Conservation (phyloP, 2,329 filamentous ascomycete genomes). For the Teratosphaeria epicoccoides region DNA sequence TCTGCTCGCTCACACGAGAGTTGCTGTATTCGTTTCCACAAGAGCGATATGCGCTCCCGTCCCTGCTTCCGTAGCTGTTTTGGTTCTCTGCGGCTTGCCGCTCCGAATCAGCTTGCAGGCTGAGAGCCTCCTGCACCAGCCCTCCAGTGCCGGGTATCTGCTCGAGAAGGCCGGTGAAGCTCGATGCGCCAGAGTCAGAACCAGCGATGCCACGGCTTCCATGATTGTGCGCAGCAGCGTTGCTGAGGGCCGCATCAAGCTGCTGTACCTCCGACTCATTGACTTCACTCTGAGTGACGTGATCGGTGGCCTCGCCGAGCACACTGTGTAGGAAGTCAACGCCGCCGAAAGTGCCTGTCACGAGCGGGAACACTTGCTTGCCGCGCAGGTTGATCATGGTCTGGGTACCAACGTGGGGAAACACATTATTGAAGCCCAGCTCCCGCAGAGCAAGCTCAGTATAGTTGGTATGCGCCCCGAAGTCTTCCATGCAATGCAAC, state of each 20-base stretch:
- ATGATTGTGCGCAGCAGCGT: conserved; percentile 25
- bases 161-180: conserved; percentile 59
- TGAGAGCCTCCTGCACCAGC: conserved; percentile 37
- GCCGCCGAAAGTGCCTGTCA: conserved; percentile 46
- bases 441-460: conserved; percentile 43
- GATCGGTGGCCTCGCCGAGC: conserved; percentile 40
- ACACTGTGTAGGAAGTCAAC: conserved; percentile 38
- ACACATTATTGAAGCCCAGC: conserved; percentile 41
- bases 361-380: conserved; percentile 40
- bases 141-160: conserved; percentile 56
- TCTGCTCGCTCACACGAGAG: conserved; percentile 11
- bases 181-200: conserved; percentile 23
- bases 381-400: conserved; percentile 37
- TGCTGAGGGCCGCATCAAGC: conserved; percentile 33
- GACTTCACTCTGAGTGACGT: conserved; percentile 39
- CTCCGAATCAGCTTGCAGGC: conserved; percentile 38
- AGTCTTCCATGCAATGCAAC: conserved; percentile 45
- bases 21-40: conserved; percentile 18
- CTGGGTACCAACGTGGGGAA: conserved; percentile 40
- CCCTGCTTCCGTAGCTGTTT: conserved; percentile 7
- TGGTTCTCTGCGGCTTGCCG: conserved; percentile 34
- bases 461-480: conserved; percentile 46
- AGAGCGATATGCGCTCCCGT: conserved; percentile 8
- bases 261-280: conserved; percentile 39
- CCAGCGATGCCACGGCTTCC: conserved; percentile 21